Evolutionary conservation across 2,329 filamentous ascomycete species (phyloP).

Genomic region (Magnaporthiopsis rhizophila): DNA sequence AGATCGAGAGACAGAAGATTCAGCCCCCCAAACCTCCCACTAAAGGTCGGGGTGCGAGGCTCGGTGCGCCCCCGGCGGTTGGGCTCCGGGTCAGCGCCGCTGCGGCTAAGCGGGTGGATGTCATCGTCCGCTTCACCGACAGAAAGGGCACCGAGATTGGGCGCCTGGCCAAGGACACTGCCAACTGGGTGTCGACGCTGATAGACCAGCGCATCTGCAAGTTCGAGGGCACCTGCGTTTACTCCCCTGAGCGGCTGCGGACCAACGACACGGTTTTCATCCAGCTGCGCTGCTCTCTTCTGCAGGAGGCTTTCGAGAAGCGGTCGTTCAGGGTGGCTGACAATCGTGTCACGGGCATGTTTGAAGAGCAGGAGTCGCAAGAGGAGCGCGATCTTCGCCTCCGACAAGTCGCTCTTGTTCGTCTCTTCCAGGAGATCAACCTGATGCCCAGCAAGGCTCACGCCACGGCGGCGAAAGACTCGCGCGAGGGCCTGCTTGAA

Average conservation of each 20-base stretch:
- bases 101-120: conserved; percentile 64
- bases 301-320: conserved; percentile 65
- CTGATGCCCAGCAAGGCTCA: conserved; percentile 70
- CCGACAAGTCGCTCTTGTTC: conserved; percentile 80
- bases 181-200: conserved; percentile 85
- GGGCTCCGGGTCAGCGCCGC: conserved; percentile 33
- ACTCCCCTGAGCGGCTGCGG: conserved; percentile 72
- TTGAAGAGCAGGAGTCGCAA: conserved; percentile 75
- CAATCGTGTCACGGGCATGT: conserved; percentile 66
- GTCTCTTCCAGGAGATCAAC: conserved; percentile 82
- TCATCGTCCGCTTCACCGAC: conserved; percentile 88
- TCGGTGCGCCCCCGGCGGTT: conserved; percentile 21
- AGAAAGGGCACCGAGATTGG: conserved; percentile 73
- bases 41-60: conserved; percentile 24
- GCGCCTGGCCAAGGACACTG: conserved; percentile 75
- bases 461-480: conserved; percentile 65
- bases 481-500: conserved; percentile 73
- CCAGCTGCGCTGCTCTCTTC: conserved; percentile 71
- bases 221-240: conserved; percentile 85
- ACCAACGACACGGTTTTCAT: conserved; percentile 94
- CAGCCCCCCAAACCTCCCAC: conserved; percentile 41
- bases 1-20: conserved; percentile 78
- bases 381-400: conserved; percentile 80
- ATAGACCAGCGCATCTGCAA: conserved; percentile 84
- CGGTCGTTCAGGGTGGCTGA: conserved; percentile 53